Base-by-base conservation (phyloP, 2,329 filamentous ascomycete genomes). In the Colletotrichum gloeosporioides region DNA sequence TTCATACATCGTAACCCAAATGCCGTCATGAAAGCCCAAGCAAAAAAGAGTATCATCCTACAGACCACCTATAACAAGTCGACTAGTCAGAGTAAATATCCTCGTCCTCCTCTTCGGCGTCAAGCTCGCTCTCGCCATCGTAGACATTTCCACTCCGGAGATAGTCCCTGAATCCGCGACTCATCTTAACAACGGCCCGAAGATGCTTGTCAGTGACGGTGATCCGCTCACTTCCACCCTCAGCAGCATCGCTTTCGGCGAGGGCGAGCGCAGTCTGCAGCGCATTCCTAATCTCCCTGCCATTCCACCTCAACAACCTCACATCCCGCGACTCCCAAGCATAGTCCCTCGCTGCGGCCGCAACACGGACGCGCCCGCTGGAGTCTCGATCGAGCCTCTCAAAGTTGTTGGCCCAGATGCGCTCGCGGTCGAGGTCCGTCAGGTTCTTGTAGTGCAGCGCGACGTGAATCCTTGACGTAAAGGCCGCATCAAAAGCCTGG, bases 201-300 rank as follows among this genome's bases (percentile, higher is more conserved):
- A 81, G 64, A 15, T 81, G 79, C n/a, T 80, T 79, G 4, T 78
- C 67, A 31, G 76, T 78, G 55, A 81, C 70, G 8, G 76, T 53
- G 8, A 80, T 71, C 2, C 76, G 75, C 2, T 77, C 78, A 16
- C 73, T 64, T 3, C 68, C 69, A 29, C 78, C 79, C 15, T 77
- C 61, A 6, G 79, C 77, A 7, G 75, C 77, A 7, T 80, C 77
- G 29, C 78, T 80, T 66, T 82, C 81, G 5, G 80, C 81, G 2
- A 84, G 74, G 1, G 83, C 81, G 0, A 85, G 82, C 1, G 82
- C 83, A 0, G 81, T 83, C 71, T 84, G 82, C 39, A 85, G 81
- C n/a, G 80, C 80, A 77, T 85, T 84, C 59, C 87, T 85, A 9
- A 82, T 82, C 57, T 82, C 80, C 2, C 80, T 57, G 0, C 81